These are phyloP conservation scores for Scytalidium lignicola DNA, from an alignment of 2,329 filamentous ascomycete species.

Conservation along the genomic window DNA sequence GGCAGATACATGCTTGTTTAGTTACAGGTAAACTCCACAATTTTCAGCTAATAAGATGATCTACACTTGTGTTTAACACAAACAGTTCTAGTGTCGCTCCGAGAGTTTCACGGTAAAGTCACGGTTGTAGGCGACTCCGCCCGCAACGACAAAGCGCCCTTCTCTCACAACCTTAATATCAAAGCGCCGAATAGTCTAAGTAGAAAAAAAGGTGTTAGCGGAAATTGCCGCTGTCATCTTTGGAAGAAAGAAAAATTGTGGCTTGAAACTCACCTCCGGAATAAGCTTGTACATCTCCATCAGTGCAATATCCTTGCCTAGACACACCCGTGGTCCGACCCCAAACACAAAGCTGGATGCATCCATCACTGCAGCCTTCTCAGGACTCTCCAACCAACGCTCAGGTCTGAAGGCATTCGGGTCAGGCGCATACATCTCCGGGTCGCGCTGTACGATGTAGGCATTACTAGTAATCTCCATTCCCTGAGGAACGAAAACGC, in stretches of 20 bases:
- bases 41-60: too few relatives aligned
- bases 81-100: not conserved
- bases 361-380: constrained; percentile 7
- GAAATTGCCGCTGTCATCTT: too few relatives aligned
- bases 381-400: constrained; percentile 39
- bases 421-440: constrained; percentile 43
- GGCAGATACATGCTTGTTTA: too few relatives aligned
- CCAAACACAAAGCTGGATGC: constrained; percentile 17
- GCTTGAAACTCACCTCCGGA: constrained; percentile 12
- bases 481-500: constrained; percentile 12
- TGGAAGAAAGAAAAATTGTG: not conserved
- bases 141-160: constrained; percentile 14
- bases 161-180: constrained; percentile 13
- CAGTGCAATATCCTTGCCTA: constrained; percentile 22
- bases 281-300: constrained; percentile 20
- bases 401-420: constrained; percentile 48
- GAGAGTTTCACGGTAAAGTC: constrained; percentile 8
- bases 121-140: constrained; percentile 17
- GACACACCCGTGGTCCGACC: constrained; percentile 14
- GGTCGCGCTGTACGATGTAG: constrained; percentile 48
- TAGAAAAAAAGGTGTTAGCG: too few relatives aligned
- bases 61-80: too few relatives aligned
- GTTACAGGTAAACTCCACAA: too few relatives aligned
- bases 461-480: constrained; percentile 46
- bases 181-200: constrained; percentile 9